Evolutionary conservation across 2,329 filamentous ascomycete species (phyloP).

Genomic region (Neonectria neomacrospora): DNA sequence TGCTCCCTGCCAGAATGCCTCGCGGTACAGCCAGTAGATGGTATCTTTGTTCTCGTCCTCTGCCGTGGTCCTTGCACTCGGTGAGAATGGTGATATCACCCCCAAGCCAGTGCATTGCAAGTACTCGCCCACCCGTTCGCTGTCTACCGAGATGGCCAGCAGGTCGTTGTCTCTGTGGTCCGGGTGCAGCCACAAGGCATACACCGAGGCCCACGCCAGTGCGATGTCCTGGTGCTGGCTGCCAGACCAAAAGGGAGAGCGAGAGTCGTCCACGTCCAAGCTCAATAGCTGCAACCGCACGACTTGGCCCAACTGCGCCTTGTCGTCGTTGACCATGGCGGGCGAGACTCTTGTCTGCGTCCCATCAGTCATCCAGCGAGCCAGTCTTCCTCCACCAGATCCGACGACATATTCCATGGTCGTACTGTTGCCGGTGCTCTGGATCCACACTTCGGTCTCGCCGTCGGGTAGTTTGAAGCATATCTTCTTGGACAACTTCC

Average conservation of each 20-base stretch:
- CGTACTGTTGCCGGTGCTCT: neutral
- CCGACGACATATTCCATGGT: neutral
- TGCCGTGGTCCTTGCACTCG: neutral
- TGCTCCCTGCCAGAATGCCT: constrained; percentile 42
- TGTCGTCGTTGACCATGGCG: neutral
- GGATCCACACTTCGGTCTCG: neutral
- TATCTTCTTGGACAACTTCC: neutral
- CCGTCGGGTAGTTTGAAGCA: neutral
- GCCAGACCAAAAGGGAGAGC: neutral
- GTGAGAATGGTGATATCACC: neutral
- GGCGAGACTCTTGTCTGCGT: neutral
- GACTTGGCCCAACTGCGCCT: neutral
- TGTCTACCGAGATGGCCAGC: constrained; percentile 23
- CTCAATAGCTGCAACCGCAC: neutral
- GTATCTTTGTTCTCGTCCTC: neutral
- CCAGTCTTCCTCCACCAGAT: neutral
- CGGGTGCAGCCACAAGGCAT: constrained; percentile 28
- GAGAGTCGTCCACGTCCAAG: neutral
- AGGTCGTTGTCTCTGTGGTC: constrained; percentile 22
- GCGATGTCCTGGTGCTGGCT: neutral
- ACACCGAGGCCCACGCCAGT: constrained; percentile 22
- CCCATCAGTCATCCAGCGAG: neutral
- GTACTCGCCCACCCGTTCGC: neutral
- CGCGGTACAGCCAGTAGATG: constrained; percentile 38
- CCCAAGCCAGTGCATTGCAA: neutral